phyloP scores from a whole-genome alignment of 1,139 yeast species.

The Debaryomyces singareniensis region DNA sequence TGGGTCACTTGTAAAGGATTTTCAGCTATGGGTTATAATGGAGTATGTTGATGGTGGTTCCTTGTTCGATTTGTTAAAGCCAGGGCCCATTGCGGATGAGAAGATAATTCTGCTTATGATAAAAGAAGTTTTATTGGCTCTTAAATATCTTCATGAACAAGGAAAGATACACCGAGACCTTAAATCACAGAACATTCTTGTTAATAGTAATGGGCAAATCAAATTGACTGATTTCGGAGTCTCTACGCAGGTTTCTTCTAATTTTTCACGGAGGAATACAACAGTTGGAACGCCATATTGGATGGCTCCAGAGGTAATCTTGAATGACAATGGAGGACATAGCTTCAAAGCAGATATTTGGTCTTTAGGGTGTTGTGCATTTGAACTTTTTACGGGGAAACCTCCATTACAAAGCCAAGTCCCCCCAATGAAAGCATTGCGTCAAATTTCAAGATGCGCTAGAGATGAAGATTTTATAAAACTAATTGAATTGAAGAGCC shows the following conservation, averaged over 20 bases:
- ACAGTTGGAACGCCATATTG: slow-evolving; percentile 98
- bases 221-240: slow-evolving; percentile 97
- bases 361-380: slow-evolving; percentile 91
- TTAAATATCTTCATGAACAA: slow-evolving; percentile 64
- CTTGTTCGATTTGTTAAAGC: slow-evolving; percentile 56
- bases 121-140: slow-evolving; percentile 58
- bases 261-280: slow-evolving; percentile 72
- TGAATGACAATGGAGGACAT: slow-evolving; percentile 72
- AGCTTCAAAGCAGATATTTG: slow-evolving; percentile 88
- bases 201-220: slow-evolving; percentile 68
- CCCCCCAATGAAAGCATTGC: slow-evolving; percentile 72
- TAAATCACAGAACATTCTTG: slow-evolving; percentile 75
- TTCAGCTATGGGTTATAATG: slow-evolving; percentile 81
- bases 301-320: slow-evolving; percentile 98
- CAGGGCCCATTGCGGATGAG: slow-evolving; percentile 50
- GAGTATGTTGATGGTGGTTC: slow-evolving; percentile 85
- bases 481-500: slow-evolving; percentile 21
- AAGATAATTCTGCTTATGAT: slow-evolving; percentile 49
- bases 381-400: slow-evolving; percentile 74
- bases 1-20: slow-evolving; percentile 77
- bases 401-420: slow-evolving; percentile 73
- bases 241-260: slow-evolving; percentile 78
- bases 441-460: slow-evolving; percentile 36
- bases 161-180: slow-evolving; percentile 85
- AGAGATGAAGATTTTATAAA: slow-evolving; percentile 26